Evolutionary conservation across 306 rosid species (phyloP).

Genomic region (Cicer bijugum): DNA sequence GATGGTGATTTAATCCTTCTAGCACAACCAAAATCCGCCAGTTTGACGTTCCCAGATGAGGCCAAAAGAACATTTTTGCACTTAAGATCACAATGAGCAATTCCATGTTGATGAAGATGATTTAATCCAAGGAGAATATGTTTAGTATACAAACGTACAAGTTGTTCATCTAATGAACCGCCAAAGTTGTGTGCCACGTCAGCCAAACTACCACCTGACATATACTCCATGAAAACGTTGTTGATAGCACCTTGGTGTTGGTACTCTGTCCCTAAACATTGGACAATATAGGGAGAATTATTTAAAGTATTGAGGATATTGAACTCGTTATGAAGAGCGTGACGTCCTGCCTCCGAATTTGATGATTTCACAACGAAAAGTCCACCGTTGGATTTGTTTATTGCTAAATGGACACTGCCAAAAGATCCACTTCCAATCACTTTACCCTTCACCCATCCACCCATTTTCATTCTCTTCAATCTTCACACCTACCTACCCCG

Average conservation of each 20-base stretch:
- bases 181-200: conserved; percentile 62
- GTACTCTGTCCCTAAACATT: conserved; percentile 56
- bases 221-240: conserved; percentile 67
- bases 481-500: neutral
- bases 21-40: conserved; percentile 72
- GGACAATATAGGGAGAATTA: conserved; percentile 50
- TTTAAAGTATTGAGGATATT: conserved; percentile 49
- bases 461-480: neutral
- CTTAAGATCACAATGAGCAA: conserved; percentile 67
- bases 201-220: conserved; percentile 69
- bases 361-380: conserved; percentile 69
- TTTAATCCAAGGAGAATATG: conserved; percentile 58
- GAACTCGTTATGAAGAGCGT: conserved; percentile 54
- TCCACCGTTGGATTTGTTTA: conserved; percentile 58
- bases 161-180: conserved; percentile 60
- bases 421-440: conserved; percentile 65
- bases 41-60: conserved; percentile 61
- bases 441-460: conserved; percentile 67
- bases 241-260: conserved; percentile 29
- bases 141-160: conserved; percentile 60
- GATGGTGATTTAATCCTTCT: conserved; percentile 33
- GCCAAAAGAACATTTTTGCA: conserved; percentile 72
- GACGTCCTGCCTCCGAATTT: conserved; percentile 38
- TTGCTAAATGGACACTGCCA: conserved; percentile 69
- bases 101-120: conserved; percentile 56